A percentile compares a stretch with the other conserved stretches of the same genome.
These are phyloP conservation scores for Pythium folliculosum DNA, from an alignment of 352 stramenopile genomes.

Conservation along the genomic window DNA sequence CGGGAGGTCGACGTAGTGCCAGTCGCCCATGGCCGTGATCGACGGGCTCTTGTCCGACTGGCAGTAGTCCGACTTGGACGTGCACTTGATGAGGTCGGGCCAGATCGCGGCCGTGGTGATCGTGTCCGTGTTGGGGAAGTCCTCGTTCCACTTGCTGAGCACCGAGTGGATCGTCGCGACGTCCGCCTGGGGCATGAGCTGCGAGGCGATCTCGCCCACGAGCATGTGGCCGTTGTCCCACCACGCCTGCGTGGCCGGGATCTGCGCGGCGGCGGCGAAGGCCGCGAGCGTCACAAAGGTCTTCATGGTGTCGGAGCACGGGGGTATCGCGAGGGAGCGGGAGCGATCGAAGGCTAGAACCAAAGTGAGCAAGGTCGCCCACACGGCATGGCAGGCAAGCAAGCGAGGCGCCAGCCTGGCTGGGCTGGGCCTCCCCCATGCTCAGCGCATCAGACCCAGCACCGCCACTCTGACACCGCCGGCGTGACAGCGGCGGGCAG, in stretches of 20 bases:
- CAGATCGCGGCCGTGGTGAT: conserved; percentile 38
- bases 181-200: conserved; percentile 31
- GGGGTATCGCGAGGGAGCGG: conserved; percentile 7
- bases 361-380: conserved; percentile 3
- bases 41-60: conserved; percentile 34
- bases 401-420: not conserved
- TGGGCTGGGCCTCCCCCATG: too few species aligned
- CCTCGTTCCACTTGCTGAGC: conserved; percentile 26
- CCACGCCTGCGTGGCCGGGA: conserved; percentile 26
- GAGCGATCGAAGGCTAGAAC: conserved; percentile 19
- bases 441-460: not conserved
- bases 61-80: conserved; percentile 22
- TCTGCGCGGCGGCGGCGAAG: conserved; percentile 15
- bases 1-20: conserved; percentile 75
- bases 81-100: conserved; percentile 42
- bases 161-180: conserved; percentile 28
- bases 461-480: not conserved
- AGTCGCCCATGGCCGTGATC: conserved; percentile 51
- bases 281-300: conserved; percentile 23
- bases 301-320: conserved; percentile 14
- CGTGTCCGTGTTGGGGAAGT: conserved; percentile 37
- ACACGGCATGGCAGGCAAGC: too few species aligned
- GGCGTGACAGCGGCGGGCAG: not conserved
- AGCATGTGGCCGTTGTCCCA: conserved; percentile 46
- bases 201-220: conserved; percentile 33